These are phyloP conservation scores for Metschnikowia bowlesiae DNA, from an alignment of 805 yeast species.

Conservation along the genomic window DNA sequence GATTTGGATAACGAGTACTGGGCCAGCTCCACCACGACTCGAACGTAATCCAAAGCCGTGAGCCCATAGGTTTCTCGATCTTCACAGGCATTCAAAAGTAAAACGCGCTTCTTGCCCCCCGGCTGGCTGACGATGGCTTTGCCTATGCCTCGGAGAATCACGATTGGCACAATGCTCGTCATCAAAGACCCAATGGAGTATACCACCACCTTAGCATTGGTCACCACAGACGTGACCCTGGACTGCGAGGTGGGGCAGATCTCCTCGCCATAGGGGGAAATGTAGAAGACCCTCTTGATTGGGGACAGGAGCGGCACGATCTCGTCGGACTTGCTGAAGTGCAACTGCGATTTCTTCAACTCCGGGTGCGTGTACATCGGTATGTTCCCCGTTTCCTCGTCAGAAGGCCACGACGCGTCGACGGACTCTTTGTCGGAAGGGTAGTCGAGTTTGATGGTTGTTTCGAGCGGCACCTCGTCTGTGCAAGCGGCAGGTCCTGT, in stretches of 20 bases:
- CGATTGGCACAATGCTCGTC: constrained; percentile 81
- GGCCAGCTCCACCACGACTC: constrained; percentile 52
- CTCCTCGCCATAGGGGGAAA: constrained; percentile 85
- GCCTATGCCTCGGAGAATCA: constrained; percentile 71
- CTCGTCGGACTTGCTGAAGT: constrained; percentile 56
- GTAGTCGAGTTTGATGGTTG: neutral
- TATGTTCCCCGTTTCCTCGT: constrained; percentile 54
- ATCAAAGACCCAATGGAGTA: constrained; percentile 85
- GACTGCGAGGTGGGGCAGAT: constrained; percentile 70
- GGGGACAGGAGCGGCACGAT: constrained; percentile 67
- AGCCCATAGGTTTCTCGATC: constrained; percentile 80
- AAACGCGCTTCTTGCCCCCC: constrained; percentile 42
- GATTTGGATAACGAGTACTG: constrained; percentile 43
- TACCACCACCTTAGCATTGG: constrained; percentile 51
- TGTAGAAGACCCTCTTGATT: constrained; percentile 67
- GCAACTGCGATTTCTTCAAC: constrained; percentile 66
- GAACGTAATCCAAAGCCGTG: constrained; percentile 55
- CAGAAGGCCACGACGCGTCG: constrained; percentile 13
- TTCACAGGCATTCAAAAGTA: constrained; percentile 65
- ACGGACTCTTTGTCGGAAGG: neutral
- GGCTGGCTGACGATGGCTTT: constrained; percentile 42
- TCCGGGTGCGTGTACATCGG: constrained; percentile 78
- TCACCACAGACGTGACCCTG: constrained; percentile 50
- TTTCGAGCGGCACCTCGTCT: constrained; percentile 2
- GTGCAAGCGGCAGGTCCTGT: constrained; percentile 19